A percentile compares a stretch with the other conserved stretches of the same genome.
Evolutionary conservation across 2,329 filamentous ascomycete species (phyloP).

Genomic region (Aspergillus piperis): DNA sequence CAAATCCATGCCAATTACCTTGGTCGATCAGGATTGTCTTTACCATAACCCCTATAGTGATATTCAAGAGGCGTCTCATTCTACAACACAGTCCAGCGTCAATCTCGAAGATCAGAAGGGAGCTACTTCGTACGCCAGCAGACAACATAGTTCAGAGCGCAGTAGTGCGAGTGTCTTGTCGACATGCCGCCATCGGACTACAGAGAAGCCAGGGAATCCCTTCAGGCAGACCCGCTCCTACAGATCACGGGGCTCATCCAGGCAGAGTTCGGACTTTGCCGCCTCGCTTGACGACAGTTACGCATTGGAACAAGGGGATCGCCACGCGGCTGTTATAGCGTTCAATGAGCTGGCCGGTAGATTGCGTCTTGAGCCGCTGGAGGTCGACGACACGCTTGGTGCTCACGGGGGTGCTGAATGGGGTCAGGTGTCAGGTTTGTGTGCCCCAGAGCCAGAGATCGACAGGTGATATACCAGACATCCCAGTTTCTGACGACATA

Average conservation of each 20-base stretch:
- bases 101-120: constrained; percentile 13
- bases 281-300: constrained; percentile 24
- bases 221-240: constrained; percentile 10
- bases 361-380: constrained; percentile 25
- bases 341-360: constrained; percentile 35
- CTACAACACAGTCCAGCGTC: constrained; percentile 14
- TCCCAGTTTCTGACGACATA: not conserved
- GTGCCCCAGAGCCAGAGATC: not conserved
- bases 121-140: constrained; percentile 8
- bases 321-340: constrained; percentile 25
- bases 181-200: not conserved
- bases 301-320: constrained; percentile 28
- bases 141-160: constrained; percentile 18
- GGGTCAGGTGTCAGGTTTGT: constrained; percentile 11
- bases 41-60: constrained; percentile 23
- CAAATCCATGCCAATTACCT: constrained; percentile 23
- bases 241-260: constrained; percentile 23
- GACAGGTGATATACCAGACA: not conserved
- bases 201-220: constrained; percentile 14
- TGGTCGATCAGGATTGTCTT: constrained; percentile 16
- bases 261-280: constrained; percentile 22
- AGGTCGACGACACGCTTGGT: constrained; percentile 10
- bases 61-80: constrained; percentile 11
- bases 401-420: not conserved
- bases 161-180: constrained; percentile 13